Evolutionary conservation across 352 stramenopile genomes (phyloP).

Genomic region (Thraustochytrium sp.): DNA sequence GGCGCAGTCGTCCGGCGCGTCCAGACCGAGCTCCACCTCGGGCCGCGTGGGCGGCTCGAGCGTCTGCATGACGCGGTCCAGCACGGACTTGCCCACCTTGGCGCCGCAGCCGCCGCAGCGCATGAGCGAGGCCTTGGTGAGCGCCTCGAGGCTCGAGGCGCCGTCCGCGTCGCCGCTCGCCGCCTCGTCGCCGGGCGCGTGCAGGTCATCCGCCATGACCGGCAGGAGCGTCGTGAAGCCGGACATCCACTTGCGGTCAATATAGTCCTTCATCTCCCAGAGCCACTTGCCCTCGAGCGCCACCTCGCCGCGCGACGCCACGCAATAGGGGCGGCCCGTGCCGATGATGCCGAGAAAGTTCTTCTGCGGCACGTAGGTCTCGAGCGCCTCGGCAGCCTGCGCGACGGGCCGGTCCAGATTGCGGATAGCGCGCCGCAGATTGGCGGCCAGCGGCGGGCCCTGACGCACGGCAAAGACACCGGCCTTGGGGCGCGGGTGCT

Average conservation of each 20-base stretch:
- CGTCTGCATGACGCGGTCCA: slow-evolving; percentile 45
- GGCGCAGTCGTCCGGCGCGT: slow-evolving; percentile 53
- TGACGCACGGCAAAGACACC: slow-evolving; percentile 64
- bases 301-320: slow-evolving; percentile 51
- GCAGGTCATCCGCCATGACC: slow-evolving; percentile 47
- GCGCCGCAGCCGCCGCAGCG: slow-evolving; percentile 59
- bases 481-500: slow-evolving; percentile 58
- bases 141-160: not conserved
- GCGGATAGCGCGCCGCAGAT: slow-evolving; percentile 51
- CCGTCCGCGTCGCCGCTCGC: not conserved
- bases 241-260: slow-evolving; percentile 61
- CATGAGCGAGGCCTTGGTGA: slow-evolving; percentile 48
- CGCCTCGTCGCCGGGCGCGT: not conserved
- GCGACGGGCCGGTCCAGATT: not conserved
- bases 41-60: slow-evolving; percentile 10
- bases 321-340: slow-evolving; percentile 59
- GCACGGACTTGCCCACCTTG: slow-evolving; percentile 53
- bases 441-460: slow-evolving; percentile 55
- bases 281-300: slow-evolving; percentile 55
- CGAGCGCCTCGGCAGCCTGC: not conserved
- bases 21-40: slow-evolving; percentile 43
- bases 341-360: slow-evolving; percentile 60
- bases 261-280: slow-evolving; percentile 62
- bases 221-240: slow-evolving; percentile 53
- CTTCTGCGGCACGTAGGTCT: slow-evolving; percentile 44